These are phyloP conservation scores for Cenchrus purpureus DNA, from an alignment of 176 grass and related monocot species.

Conservation along the genomic window DNA sequence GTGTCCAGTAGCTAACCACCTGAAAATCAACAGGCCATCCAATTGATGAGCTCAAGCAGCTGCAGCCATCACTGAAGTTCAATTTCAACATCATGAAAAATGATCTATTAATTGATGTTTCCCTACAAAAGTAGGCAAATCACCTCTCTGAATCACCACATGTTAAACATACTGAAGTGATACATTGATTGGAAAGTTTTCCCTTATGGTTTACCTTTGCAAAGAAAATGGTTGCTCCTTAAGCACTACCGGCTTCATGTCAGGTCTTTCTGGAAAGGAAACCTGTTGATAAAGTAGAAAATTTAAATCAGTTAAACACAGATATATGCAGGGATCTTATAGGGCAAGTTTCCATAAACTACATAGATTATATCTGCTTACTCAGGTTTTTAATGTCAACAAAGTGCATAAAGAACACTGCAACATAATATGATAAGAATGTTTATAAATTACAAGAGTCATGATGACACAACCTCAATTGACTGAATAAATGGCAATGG, in stretches of 20 bases:
- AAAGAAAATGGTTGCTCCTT: constrained; percentile 91
- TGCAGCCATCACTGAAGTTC: constrained; percentile 85
- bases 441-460: constrained; percentile 28
- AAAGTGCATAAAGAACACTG: neutral
- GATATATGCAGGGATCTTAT: neutral
- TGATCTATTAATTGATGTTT: constrained; percentile 70
- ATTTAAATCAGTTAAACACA: neutral
- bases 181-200: neutral
- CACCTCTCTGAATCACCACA: constrained; percentile 37
- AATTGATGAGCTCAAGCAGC: constrained; percentile 63
- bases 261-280: constrained; percentile 86
- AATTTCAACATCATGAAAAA: constrained; percentile 84
- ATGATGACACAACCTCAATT: constrained; percentile 62
- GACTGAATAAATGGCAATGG: constrained; percentile 86
- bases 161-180: neutral
- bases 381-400: neutral
- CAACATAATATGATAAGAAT: constrained; percentile 5
- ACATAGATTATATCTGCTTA: neutral
- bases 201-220: constrained; percentile 57
- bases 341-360: neutral
- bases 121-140: constrained; percentile 62
- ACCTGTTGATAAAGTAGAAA: constrained; percentile 55
- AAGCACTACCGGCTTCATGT: constrained; percentile 76
- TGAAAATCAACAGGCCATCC: constrained; percentile 85
- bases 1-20: constrained; percentile 50